These are phyloP conservation scores for Aspergillus ruber DNA, from an alignment of 2,329 filamentous ascomycete species.

Conservation along the genomic window DNA sequence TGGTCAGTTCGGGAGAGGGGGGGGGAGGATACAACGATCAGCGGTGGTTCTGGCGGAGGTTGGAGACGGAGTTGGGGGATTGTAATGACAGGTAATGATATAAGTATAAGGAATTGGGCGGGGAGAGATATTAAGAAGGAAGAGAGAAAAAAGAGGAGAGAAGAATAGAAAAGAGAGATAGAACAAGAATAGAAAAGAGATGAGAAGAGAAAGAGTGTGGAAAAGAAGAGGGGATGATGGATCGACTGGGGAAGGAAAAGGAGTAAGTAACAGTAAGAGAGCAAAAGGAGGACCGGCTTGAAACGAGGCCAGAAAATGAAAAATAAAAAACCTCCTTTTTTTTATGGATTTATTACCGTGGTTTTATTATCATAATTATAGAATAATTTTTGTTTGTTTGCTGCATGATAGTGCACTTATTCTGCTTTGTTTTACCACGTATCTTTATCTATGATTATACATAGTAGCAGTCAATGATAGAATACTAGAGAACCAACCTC, in stretches of 20 bases:
- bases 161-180: neutral
- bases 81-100: too few relatives aligned
- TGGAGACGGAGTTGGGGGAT: too few relatives aligned
- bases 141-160: neutral
- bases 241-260: slow-evolving; percentile 8
- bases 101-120: too few relatives aligned
- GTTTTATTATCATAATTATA: too few relatives aligned
- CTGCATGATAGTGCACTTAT: too few relatives aligned
- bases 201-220: slow-evolving; percentile 2
- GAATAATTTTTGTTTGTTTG: too few relatives aligned
- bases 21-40: neutral
- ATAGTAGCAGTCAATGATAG: too few relatives aligned
- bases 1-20: neutral
- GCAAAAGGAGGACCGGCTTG: neutral
- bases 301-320: neutral
- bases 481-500: too few relatives aligned
- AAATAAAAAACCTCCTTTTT: neutral
- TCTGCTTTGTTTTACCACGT: too few relatives aligned
- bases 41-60: neutral
- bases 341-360: neutral
- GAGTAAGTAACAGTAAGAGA: slow-evolving; percentile 3
- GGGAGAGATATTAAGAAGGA: neutral
- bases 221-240: slow-evolving; percentile 17
- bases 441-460: too few relatives aligned
- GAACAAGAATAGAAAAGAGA: neutral